Conservation (phyloP, 257 asterid species). For the Solanum lignicaule region DNA sequence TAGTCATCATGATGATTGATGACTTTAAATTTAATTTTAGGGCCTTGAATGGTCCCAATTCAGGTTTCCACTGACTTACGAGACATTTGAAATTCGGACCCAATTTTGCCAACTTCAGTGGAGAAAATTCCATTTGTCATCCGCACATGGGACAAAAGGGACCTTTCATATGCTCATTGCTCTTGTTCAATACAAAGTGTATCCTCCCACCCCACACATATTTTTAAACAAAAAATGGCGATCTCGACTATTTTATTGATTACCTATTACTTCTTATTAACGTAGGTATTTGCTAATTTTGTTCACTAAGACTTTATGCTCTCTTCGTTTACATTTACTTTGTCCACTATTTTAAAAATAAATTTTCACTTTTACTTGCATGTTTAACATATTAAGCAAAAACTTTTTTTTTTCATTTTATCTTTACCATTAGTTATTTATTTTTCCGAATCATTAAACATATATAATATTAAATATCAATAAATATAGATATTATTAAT, state of each 20-base stretch:
- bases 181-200: neutral
- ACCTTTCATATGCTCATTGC: neutral
- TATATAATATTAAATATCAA: too few relatives aligned
- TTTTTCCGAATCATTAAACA: too few relatives aligned
- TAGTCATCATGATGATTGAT: neutral
- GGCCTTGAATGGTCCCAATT: neutral
- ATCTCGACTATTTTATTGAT: neutral
- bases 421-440: too few relatives aligned
- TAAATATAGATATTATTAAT: too few relatives aligned
- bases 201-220: neutral
- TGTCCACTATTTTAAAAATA: too few relatives aligned
- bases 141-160: slow-evolving; percentile 6
- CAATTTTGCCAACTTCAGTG: neutral
- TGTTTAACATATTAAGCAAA: neutral
- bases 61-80: neutral
- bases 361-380: too few relatives aligned
- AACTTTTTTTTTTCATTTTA: too few relatives aligned
- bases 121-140: neutral
- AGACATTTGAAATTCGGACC: slow-evolving; percentile 3
- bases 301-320: neutral
- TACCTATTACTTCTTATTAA: neutral
- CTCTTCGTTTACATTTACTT: too few relatives aligned
- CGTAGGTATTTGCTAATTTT: neutral
- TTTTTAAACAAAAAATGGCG: too few relatives aligned
- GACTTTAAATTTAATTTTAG: neutral